Base-by-base conservation (phyloP, 805 yeast genomes). In the Blastobotrys parvus region DNA sequence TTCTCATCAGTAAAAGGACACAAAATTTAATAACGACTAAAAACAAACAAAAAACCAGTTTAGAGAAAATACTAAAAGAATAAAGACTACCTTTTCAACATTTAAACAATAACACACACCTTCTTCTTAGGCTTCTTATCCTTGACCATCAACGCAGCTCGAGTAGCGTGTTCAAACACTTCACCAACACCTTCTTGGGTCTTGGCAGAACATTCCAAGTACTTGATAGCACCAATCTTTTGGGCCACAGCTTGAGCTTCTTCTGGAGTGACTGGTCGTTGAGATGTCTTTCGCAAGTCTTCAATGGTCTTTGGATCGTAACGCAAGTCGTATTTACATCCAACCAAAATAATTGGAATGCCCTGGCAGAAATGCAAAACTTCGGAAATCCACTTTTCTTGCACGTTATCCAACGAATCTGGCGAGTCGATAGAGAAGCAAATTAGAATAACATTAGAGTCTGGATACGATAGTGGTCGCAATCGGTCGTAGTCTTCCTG, bases 401-500 rank as follows among this genome's bases (percentile, higher is more conserved):
- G 90, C 51, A 88, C 95, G 66, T 87, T 88, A 61, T 86, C 94
- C 47, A 88, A 73, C 21, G 95, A 85, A 65, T 87, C 95, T 54
- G 95, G 95, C 34, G 88, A 74, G 61, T 86, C 95, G 50, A 88
- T 76, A 16, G 94, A 79, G 71, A 87, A 88, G 74, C 96, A 88
- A 57, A 88, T 86, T 61, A 88, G 74, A 47, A 88, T 83, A 50
- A 88, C 96, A 62, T 86, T 84, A 32, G 95, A 82, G 63, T 88
- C 95, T 49, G 95, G 95, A 67, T 88, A 88, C 11, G 90, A 81
- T 52, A 86, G 71, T 35, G 95, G 95, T 68, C 95, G 82, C 56
- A 86, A 72, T 67, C 95, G 83, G 66, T 87, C 95, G 63, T 88
- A 88, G 71, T 89, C 97, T 72, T 88, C 97, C 76, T 88, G 97